Evolutionary conservation across 768 basidiomycete species (phyloP), one percentile per base, ranked within the genome.

Genomic region (Hypsizygus marmoreus): DNA sequence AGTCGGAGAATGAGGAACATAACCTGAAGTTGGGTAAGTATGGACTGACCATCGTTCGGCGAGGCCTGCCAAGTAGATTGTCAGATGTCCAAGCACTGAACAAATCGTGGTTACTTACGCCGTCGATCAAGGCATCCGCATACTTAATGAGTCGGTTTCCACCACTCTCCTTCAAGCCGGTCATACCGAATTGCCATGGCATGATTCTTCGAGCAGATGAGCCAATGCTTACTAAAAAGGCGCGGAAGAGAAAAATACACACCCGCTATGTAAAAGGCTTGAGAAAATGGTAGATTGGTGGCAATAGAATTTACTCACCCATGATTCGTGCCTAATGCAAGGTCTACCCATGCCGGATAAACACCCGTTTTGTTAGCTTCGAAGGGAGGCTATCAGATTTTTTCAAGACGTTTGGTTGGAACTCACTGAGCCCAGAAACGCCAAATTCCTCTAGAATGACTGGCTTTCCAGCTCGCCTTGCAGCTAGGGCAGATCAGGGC

Each of bases 401-500:
- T 31, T 14, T 24, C 11, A 29, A 8, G 13, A 17, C 10, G 28
- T 16, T 2, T 16, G 7, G 23, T n/a, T 6, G 22, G 34, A 25
- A 57, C 69, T 40, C 49, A 79, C 77, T 59, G 2, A 74, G 47
- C 13, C 73, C 73, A 23, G 54, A 56, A 1, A 80, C 65, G 6
- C 83, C 82, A 54, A 84, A 85, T 53, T 85, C 84, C 56, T 86
- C 84, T 39, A 83, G 56, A 40, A 84, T 67, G 16, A 82, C 71
- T 0, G 84, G 82, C 59, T 87, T 86, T 53, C 74, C 72, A 30
- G 72, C 73, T 40, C 65, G 70, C 49, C 71, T 72, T 0, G 80
- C 77, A 23, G 77, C 79, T 79, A 48, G 14, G 46, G 30, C 32
- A 14, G n/a, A n/a, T n/a, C n/a, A 32, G 10, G 33, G 39, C 26